Percentiles rank a stretch among this genome's conserved stretches.
Evolutionary conservation across 306 rosid species (phyloP).

Genomic region (Acacia acuminata): DNA sequence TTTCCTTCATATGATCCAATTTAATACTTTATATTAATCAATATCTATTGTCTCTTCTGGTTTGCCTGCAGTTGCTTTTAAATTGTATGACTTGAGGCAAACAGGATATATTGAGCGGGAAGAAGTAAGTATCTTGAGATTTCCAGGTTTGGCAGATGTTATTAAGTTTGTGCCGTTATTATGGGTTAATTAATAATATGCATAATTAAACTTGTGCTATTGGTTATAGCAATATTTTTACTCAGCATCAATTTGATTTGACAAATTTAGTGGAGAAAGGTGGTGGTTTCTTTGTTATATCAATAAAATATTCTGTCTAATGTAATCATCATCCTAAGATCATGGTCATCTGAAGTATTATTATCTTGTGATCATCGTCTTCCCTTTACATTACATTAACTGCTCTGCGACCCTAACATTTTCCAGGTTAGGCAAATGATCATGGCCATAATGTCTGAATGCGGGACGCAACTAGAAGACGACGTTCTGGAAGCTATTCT

Average conservation of each 20-base stretch:
- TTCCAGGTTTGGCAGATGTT: slow-evolving; percentile 17
- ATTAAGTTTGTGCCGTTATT: slow-evolving; percentile 5
- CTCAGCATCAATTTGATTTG: slow-evolving; percentile 6
- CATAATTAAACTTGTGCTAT: background rate
- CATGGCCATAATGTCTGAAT: slow-evolving; percentile 58
- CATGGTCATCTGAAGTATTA: slow-evolving; percentile 5
- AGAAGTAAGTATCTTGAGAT: slow-evolving; percentile 55
- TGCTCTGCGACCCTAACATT: background rate
- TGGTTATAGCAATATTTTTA: slow-evolving; percentile 7
- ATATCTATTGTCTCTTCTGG: slow-evolving; percentile 20
- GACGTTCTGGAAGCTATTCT: slow-evolving; percentile 58
- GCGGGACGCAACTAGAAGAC: slow-evolving; percentile 44
- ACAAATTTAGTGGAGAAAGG: slow-evolving; percentile 13
- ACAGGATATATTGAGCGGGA: slow-evolving; percentile 73
- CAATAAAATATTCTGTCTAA: slow-evolving; percentile 1
- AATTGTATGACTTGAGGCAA: slow-evolving; percentile 73
- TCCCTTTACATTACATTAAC: background rate
- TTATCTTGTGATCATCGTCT: background rate
- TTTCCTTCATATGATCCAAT: slow-evolving; percentile 1
- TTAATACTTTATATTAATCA: background rate
- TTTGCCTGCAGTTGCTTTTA: slow-evolving; percentile 65
- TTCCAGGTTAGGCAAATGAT: slow-evolving; percentile 75
- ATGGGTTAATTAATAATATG: slow-evolving; percentile 20
- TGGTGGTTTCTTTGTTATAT: slow-evolving; percentile 19
- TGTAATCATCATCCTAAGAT: slow-evolving; percentile 12